A percentile compares a stretch with the other conserved stretches of the same genome.
Conservation (phyloP, 2,329 filamentous ascomycete species). For the Neonectria coccinea region DNA sequence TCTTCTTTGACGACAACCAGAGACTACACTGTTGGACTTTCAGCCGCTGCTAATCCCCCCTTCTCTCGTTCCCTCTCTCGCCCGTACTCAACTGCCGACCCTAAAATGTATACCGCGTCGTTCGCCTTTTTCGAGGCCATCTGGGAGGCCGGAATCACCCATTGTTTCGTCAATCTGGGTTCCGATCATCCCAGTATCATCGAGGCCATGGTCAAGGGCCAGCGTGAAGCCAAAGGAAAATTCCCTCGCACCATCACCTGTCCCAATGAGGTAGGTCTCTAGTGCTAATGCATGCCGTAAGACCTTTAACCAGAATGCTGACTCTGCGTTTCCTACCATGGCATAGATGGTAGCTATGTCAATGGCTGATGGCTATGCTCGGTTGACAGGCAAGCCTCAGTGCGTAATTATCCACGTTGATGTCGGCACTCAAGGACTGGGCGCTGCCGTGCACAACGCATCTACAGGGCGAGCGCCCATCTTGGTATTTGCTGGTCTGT, state of each 20-base stretch:
- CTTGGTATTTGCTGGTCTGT: constrained; percentile 81
- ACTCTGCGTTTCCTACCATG: constrained; percentile 8
- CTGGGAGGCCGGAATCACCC: constrained; percentile 74
- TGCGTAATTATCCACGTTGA: constrained; percentile 85
- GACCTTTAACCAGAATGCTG: constrained; percentile 4
- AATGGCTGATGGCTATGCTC: constrained; percentile 85
- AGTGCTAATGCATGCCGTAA: neutral
- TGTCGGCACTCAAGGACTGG: constrained; percentile 83
- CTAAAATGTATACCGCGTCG: constrained; percentile 76
- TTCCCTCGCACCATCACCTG: constrained; percentile 83
- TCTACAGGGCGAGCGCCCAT: constrained; percentile 80
- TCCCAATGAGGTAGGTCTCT: constrained; percentile 74
- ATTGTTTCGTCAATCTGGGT: constrained; percentile 75
- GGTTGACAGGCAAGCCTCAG: constrained; percentile 77
- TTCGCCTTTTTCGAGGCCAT: constrained; percentile 86
- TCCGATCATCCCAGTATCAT: constrained; percentile 81
- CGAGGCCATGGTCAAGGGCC: constrained; percentile 82
- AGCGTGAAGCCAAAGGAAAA: constrained; percentile 71
- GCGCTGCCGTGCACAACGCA: constrained; percentile 83
- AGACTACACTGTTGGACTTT: constrained; percentile 14
- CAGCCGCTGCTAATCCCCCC: constrained; percentile 26
- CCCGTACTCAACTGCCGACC: constrained; percentile 42
- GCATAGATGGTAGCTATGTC: constrained; percentile 83
- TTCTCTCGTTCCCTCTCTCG: constrained; percentile 32
- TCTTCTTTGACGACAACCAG: constrained; percentile 25